Percentiles rank a stretch among this genome's conserved stretches.
Evolutionary conservation across 192 early-diverging fungal genomes (phyloP).

Genomic region (Oehlia diaphana): DNA sequence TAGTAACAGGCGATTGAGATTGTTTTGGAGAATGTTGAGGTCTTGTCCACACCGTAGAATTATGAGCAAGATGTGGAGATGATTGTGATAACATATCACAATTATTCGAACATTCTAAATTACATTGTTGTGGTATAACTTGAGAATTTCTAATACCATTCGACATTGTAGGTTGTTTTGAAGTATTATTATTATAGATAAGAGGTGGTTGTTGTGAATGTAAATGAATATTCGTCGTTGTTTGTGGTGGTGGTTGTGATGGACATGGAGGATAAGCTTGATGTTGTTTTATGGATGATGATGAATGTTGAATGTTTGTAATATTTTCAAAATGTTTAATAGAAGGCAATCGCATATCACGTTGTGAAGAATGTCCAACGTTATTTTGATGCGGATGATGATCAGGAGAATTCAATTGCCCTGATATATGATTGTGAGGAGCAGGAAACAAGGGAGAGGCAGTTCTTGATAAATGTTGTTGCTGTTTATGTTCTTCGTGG

Average conservation of each 20-base stretch:
- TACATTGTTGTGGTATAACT: background rate
- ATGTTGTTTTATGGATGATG: background rate
- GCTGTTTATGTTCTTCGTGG: background rate
- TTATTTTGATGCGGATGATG: background rate
- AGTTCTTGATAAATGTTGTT: background rate
- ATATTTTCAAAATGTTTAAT: background rate
- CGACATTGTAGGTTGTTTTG: background rate
- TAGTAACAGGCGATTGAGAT: background rate
- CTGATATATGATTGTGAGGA: background rate
- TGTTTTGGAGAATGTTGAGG: background rate
- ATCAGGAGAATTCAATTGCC: background rate
- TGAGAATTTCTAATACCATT: background rate
- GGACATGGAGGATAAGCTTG: background rate
- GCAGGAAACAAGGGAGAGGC: background rate
- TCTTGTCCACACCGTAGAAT: constrained; percentile 1
- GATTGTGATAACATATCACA: background rate
- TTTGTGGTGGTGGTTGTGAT: too few relatives aligned
- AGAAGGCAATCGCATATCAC: background rate
- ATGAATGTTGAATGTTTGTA: background rate
- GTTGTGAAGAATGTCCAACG: background rate
- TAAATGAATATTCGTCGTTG: background rate
- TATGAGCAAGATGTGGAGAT: background rate
- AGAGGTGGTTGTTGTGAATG: background rate
- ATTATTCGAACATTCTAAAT: background rate
- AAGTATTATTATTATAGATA: background rate